A percentile compares a stretch with the other conserved stretches of the same genome.
phyloP scores from a whole-genome alignment of 2,329 filamentous ascomycete species.

The Alternaria sp. region DNA sequence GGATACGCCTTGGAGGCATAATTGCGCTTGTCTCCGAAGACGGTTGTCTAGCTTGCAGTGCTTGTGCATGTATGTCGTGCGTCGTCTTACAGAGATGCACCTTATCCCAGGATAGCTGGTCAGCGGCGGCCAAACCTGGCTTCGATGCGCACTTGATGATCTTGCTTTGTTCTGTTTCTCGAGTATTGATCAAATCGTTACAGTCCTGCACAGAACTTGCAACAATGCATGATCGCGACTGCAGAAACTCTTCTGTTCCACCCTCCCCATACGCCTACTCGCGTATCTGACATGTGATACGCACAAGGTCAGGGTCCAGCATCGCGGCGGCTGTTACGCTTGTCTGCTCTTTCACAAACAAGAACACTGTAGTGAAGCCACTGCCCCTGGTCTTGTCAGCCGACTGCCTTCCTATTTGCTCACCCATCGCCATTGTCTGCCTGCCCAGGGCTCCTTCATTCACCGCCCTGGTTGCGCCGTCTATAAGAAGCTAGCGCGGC shows the following conservation, averaged over 20 bases:
- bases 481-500: conserved; percentile 21
- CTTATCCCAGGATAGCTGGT: not conserved
- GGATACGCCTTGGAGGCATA: conserved; percentile 3
- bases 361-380: not conserved
- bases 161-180: not conserved
- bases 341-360: not conserved
- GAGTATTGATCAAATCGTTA: not conserved
- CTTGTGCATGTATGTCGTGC: conserved; percentile 3
- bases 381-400: not conserved
- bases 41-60: not conserved
- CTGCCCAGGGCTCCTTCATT: conserved; percentile 25
- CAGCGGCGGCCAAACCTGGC: not conserved
- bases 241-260: not conserved
- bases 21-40: not conserved
- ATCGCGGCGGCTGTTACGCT: conserved; percentile 4
- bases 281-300: conserved; percentile 13
- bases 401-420: not conserved
- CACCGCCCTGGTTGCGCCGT: conserved; percentile 26
- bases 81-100: not conserved
- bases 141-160: not conserved
- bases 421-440: conserved; percentile 8
- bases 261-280: not conserved
- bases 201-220: not conserved
- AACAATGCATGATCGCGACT: not conserved
- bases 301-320: conserved; percentile 1